phyloP scores from a whole-genome alignment of 148 eudicot genomes.

The Nyssa sinensis region DNA sequence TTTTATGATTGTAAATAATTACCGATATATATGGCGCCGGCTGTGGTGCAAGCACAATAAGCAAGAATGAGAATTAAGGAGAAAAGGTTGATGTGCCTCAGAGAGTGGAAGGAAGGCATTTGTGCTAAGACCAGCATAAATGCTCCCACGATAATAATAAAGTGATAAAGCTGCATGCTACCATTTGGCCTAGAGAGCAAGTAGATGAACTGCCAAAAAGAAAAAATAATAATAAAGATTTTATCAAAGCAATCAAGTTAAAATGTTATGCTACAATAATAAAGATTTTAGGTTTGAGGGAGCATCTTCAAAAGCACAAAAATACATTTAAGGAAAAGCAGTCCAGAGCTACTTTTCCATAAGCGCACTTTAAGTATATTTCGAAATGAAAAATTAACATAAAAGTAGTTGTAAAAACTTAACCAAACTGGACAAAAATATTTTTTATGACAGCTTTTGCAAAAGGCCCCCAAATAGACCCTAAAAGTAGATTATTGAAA shows the following conservation, averaged over 20 bases:
- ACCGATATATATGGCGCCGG: slow-evolving; percentile 73
- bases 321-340: too few relatives aligned
- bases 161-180: slow-evolving; percentile 44
- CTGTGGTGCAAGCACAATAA: slow-evolving; percentile 64
- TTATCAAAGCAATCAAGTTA: too few relatives aligned
- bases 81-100: slow-evolving; percentile 56
- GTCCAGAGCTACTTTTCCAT: too few relatives aligned
- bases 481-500: neutral
- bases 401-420: too few relatives aligned
- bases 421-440: too few relatives aligned
- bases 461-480: too few relatives aligned
- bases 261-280: neutral
- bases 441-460: too few relatives aligned
- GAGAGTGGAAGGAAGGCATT: slow-evolving; percentile 62
- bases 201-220: slow-evolving; percentile 45
- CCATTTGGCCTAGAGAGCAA: slow-evolving; percentile 41
- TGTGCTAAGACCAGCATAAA: slow-evolving; percentile 48
- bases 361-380: too few relatives aligned
- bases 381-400: too few relatives aligned
- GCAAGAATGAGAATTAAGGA: slow-evolving; percentile 51
- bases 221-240: too few relatives aligned
- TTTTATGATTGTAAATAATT: slow-evolving; percentile 2
- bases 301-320: too few relatives aligned
- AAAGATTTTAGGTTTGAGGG: too few relatives aligned
- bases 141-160: slow-evolving; percentile 42